Evolutionary conservation across 2,329 filamentous ascomycete genomes (phyloP), one percentile per base, ranked within the genome.

Genomic region (Penicillium sp.): DNA sequence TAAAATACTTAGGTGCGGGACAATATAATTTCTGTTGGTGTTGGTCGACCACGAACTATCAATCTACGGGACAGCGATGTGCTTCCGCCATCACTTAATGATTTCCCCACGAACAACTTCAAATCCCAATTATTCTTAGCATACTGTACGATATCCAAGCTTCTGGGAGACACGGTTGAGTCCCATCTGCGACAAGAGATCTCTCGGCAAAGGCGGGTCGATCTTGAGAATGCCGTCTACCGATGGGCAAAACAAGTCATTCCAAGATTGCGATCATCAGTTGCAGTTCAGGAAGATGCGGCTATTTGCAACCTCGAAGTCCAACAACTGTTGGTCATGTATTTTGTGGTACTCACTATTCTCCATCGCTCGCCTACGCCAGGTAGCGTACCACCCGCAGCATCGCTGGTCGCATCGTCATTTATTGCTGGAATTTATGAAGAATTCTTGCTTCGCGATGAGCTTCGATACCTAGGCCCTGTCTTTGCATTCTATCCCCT

Each of bases 401-500:
- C 70, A 5, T 74, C 74, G 1, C 58, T 78, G 0, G 62, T 78
- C 0, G 74, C 75, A 8, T 74, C 75, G 0, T 77, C 74, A 0
- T 77, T 73, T 46, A 66, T 77, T 24, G 74, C 72, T 1, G 74
- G 75, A 0, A 74, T 78, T 2, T 76, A 74, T 29, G 74, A 76
- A 50, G 72, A 75, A 40, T 74, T 78, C 44, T 69, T 78, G 22
- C 69, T 74, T 22, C 65, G 72, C 0, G 74, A 76, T 49, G 74
- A 78, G 46, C 66, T 77, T 11, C 70, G 72, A 22, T 75, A 72
- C 26, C 61, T 77, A 1, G 75, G 74, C 0, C 73, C 75, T 0
- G 73, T 75, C 4, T 77, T 73, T 52, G 74, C 75, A 4, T 76
- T 77, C 58, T 76, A 76, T 50, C 72, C 72, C 16, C 66, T 77